Evolutionary conservation across 768 basidiomycete species (phyloP), one percentile per base, ranked within the genome.

Genomic region (Symmetrospora coprosmae): DNA sequence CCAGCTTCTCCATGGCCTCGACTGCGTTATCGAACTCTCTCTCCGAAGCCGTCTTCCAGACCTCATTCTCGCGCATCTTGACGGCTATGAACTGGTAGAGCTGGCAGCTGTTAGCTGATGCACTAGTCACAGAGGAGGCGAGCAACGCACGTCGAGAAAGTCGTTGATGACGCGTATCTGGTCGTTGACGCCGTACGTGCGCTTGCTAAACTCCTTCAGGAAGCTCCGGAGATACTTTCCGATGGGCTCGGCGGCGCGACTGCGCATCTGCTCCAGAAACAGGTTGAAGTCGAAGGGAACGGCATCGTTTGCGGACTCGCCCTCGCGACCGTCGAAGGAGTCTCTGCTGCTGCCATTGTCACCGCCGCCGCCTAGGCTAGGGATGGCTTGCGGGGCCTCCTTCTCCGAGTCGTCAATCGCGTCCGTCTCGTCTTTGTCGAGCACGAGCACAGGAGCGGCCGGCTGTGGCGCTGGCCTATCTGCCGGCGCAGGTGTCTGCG

Each of bases 1-100:
- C 94, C 6, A 99, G 79, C 73, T 99, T 99, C 77, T 99, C 94
- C 88, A 97, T 96, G 50, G 90, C 91, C 73, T 99, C 94, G 76
- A 89, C 80, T 0, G 90, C 88, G 67, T 92, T 91, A 53, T 97
- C 94, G 65, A 99, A 96, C 72, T 97, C 90, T 5, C 76, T 74
- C 21, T 87, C 83, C 2, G 82, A 77, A 1, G 79, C 79, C 61
- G 81, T 81, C 69, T 80, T 81, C 91, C 90, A 67, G 0, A 85
- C 75, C 21, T 90, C 88, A 28, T 78, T 78, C 61, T 82, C 81
- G 21, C 83, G 77, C 94, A 99, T 99, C 70, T 85, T 86, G 33
- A 73, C 76, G 0, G 84, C 76, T 67, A 99, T 96, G 71, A 99
- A 99, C 86, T 92, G n/a, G 35, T 11, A 28, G n/a, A 46, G 37